Percentiles rank a stretch among this genome's conserved stretches.
phyloP scores from a whole-genome alignment of 495 filamentous ascomycete species.

The Penicillium steckii region DNA sequence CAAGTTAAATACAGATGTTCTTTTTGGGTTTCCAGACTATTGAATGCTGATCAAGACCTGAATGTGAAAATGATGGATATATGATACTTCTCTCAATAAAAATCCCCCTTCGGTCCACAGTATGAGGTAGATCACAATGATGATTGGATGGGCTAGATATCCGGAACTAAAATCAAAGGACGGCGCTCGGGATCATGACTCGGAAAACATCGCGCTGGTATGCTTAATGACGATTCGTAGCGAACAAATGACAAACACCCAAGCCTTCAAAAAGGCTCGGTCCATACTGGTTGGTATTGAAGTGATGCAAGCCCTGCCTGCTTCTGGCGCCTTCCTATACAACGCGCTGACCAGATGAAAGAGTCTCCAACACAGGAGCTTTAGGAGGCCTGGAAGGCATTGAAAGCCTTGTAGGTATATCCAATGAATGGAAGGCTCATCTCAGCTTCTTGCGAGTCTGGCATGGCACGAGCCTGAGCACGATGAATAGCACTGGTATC shows the following conservation, averaged over 20 bases:
- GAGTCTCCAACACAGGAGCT: slow-evolving; percentile 8
- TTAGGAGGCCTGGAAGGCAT: slow-evolving; percentile 61
- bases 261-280: slow-evolving; percentile 3
- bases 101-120: background rate
- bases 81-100: slow-evolving; percentile 4
- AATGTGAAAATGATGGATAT: slow-evolving; percentile 15
- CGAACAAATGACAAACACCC: slow-evolving; percentile 19
- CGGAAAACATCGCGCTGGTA: slow-evolving; percentile 40
- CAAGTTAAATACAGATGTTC: background rate
- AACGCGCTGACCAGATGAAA: background rate
- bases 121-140: slow-evolving; percentile 23
- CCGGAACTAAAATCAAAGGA: slow-evolving; percentile 27
- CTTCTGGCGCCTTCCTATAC: slow-evolving; percentile 10
- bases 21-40: slow-evolving; percentile 10
- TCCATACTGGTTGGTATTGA: slow-evolving; percentile 20
- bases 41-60: slow-evolving; percentile 18
- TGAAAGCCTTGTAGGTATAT: slow-evolving; percentile 98
- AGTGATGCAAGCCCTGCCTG: slow-evolving; percentile 41
- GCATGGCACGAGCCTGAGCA: slow-evolving; percentile 62
- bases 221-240: slow-evolving; percentile 37
- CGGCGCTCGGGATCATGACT: slow-evolving; percentile 39
- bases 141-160: slow-evolving; percentile 26
- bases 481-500: slow-evolving; percentile 72
- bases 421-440: slow-evolving; percentile 96
- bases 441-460: slow-evolving; percentile 68